A percentile compares a stretch with the other conserved stretches of the same genome.
Conservation (phyloP, 352 stramenopile genomes). For the Globisporangium cylindrosporum region DNA sequence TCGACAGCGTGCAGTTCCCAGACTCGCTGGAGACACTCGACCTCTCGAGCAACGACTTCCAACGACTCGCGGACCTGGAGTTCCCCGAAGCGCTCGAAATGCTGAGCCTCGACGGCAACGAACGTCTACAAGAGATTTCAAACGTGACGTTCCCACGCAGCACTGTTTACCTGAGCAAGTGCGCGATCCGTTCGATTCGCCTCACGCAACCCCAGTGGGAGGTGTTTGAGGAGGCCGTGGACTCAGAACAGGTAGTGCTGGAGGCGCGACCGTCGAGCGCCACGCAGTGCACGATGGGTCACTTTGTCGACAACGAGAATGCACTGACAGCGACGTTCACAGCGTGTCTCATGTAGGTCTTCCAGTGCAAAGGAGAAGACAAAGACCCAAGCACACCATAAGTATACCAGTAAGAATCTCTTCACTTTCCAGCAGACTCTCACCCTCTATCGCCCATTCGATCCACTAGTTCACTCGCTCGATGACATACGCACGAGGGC, state of each 20-base stretch:
- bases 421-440: too few species aligned
- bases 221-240: background rate
- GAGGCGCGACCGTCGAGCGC: background rate
- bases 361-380: too few species aligned
- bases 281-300: background rate
- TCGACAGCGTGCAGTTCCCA: background rate
- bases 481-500: too few species aligned
- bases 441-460: too few species aligned
- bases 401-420: too few species aligned
- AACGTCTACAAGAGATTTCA: background rate
- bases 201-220: background rate
- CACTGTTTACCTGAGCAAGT: background rate
- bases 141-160: background rate
- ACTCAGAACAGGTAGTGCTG: background rate
- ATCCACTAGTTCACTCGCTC: too few species aligned
- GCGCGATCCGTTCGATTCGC: background rate
- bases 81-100: background rate
- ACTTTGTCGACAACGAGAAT: background rate
- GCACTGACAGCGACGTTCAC: background rate
- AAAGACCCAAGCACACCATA: too few species aligned
- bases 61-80: background rate
- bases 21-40: background rate
- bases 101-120: background rate
- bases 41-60: background rate
- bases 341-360: too few species aligned